Percentiles rank a stretch among this genome's conserved stretches.
These are phyloP conservation scores for Metschnikowia dekortorum DNA, from an alignment of 805 yeast genomes.

Conservation along the genomic window DNA sequence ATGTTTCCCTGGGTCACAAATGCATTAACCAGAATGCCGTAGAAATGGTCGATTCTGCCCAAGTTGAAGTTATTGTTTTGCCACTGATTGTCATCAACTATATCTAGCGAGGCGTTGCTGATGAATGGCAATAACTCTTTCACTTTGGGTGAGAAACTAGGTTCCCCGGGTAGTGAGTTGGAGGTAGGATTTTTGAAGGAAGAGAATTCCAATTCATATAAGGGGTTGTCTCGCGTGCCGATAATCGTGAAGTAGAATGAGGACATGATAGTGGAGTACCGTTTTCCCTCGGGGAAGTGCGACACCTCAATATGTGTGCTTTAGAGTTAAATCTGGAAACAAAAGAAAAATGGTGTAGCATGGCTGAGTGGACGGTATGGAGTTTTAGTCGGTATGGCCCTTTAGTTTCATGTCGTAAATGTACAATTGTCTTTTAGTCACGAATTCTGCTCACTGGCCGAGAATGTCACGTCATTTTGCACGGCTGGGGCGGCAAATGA, in stretches of 20 bases:
- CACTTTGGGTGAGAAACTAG: slow-evolving; percentile 63
- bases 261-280: slow-evolving; percentile 31
- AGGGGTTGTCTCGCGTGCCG: slow-evolving; percentile 80
- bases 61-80: slow-evolving; percentile 58
- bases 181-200: slow-evolving; percentile 43
- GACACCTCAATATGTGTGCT: neutral
- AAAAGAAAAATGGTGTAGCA: neutral
- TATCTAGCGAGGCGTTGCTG: slow-evolving; percentile 81
- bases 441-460: too few relatives aligned
- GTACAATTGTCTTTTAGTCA: too few relatives aligned
- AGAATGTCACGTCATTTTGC: too few relatives aligned
- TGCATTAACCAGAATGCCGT: slow-evolving; percentile 77
- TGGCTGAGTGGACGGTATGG: too few relatives aligned
- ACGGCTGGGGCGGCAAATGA: too few relatives aligned
- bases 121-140: slow-evolving; percentile 83
- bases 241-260: slow-evolving; percentile 87
- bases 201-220: slow-evolving; percentile 85
- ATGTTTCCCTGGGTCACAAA: slow-evolving; percentile 85
- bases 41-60: slow-evolving; percentile 79
- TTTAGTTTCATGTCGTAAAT: too few relatives aligned
- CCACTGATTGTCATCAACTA: slow-evolving; percentile 92
- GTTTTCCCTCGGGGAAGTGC: neutral
- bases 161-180: slow-evolving; percentile 41
- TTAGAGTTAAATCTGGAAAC: neutral
- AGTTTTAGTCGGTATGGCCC: too few relatives aligned